These are phyloP conservation scores for Candida hungchunana DNA, from an alignment of 805 yeast species.

Conservation along the genomic window DNA sequence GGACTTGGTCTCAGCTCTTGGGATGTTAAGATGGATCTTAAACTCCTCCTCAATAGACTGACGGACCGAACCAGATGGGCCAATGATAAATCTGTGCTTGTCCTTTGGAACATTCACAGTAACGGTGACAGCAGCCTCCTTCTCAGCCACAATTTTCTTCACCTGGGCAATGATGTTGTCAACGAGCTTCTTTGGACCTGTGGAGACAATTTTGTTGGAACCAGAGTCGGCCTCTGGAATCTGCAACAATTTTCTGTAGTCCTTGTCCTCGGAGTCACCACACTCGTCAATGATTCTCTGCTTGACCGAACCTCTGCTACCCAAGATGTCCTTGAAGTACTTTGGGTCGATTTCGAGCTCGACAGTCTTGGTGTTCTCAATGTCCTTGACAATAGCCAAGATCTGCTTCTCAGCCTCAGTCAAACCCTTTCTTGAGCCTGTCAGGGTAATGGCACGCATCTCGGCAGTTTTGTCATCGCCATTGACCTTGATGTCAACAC, in stretches of 20 bases:
- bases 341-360: constrained; percentile 20
- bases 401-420: constrained; percentile 66
- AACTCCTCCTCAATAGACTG: constrained; percentile 68
- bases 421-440: constrained; percentile 76
- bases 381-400: constrained; percentile 56
- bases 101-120: constrained; percentile 60
- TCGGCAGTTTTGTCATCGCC: constrained; percentile 43
- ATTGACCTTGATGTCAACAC: constrained; percentile 43
- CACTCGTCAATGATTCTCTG: constrained; percentile 73
- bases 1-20: constrained; percentile 48
- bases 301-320: constrained; percentile 45
- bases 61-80: constrained; percentile 75
- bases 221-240: constrained; percentile 68
- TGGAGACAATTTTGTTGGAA: constrained; percentile 51
- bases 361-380: constrained; percentile 32
- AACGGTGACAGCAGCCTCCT: constrained; percentile 54
- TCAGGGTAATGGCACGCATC: constrained; percentile 58
- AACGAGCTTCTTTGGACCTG: constrained; percentile 76
- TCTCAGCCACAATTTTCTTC: constrained; percentile 55
- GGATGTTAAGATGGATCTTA: constrained; percentile 60
- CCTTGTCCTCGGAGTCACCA: constrained; percentile 58
- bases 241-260: constrained; percentile 52
- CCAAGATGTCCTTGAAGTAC: constrained; percentile 20
- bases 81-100: constrained; percentile 73
- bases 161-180: constrained; percentile 60